Evolutionary conservation across 116 monocot species (phyloP), one percentile per base, ranked within the genome.

Genomic region (Posidonia oceanica): DNA sequence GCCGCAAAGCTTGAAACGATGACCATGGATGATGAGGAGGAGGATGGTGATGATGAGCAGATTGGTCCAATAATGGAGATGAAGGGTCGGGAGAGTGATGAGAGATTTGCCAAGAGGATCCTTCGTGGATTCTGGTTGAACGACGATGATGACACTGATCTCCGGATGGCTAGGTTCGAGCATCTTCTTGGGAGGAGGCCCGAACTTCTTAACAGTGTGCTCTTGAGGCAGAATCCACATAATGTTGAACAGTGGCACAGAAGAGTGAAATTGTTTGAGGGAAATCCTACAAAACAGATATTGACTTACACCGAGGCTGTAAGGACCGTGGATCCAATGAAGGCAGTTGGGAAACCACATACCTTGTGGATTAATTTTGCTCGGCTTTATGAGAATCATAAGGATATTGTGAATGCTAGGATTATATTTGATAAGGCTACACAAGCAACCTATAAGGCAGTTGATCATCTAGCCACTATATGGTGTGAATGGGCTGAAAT

Each of bases 401-500:
- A 92, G 51, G 93, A 89, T 80, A 67, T 97, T 39, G 78, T 76
- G 4, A 92, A 89, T 74, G 92, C 97, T 1, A 89, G 89, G 75
- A 83, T 89, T 12, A 84, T 97, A 16, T 97, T 89, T 74, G 93
- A 89, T 39, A 92, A 92, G 69, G 92, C 97, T 18, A 87, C 84
- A 22, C 92, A 97, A 54, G 97, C 91, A 39, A 85, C 74, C 58
- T 97, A 81, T 68, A 97, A 87, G 75, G 66, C 87, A 17, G 92
- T 87, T 40, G 92, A 89, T 74, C 87, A 97, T 74, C 74, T 97
- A 7, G 92, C 97, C 0, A 89, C 85, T 74, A 77, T 97, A 37
- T 97, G 92, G 92, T 92, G 92, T 72, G 92, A 97, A 66, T 97
- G 89, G 89, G 97, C 97, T 36, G 97, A 97, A 72, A 89, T 97